Conservation (phyloP, 495 filamentous ascomycete species). For the Penicillium coffeae region DNA sequence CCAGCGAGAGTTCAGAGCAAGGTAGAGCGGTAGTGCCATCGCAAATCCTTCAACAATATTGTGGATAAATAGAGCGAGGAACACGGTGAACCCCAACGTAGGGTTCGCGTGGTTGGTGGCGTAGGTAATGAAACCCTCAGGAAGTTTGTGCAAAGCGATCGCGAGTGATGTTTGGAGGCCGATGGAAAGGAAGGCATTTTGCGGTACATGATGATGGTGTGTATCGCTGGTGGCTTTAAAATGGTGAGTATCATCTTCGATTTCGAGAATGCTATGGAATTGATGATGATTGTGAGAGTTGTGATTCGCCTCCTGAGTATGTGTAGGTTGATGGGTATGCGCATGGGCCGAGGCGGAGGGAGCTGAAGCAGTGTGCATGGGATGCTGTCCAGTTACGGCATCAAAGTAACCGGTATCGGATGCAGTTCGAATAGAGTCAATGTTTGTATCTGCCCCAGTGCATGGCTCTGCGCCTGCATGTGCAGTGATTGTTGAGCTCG, state of each 20-base stretch:
- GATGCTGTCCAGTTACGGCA: slow-evolving; percentile 10
- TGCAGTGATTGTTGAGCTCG: slow-evolving; percentile 14
- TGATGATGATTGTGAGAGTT: slow-evolving; percentile 7
- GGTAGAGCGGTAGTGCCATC: slow-evolving; percentile 85
- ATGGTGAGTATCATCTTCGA: slow-evolving; percentile 17
- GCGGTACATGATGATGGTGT: slow-evolving; percentile 95
- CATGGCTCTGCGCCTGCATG: slow-evolving; percentile 7
- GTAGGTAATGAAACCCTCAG: slow-evolving; percentile 97
- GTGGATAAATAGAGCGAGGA: slow-evolving; percentile 93
- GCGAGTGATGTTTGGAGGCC: slow-evolving; percentile 90
- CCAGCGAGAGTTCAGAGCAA: slow-evolving; percentile 70
- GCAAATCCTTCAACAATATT: slow-evolving; percentile 97
- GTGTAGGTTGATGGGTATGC: slow-evolving; percentile 4
- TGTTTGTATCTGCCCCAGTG: neutral
- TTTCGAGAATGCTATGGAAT: slow-evolving; percentile 3
- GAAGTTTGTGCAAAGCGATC: slow-evolving; percentile 94
- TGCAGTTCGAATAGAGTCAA: slow-evolving; percentile 1
- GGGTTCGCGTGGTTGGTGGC: slow-evolving; percentile 96
- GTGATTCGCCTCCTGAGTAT: slow-evolving; percentile 1
- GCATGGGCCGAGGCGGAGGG: slow-evolving; percentile 14
- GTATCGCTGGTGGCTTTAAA: slow-evolving; percentile 36
- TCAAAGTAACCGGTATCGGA: slow-evolving; percentile 16
- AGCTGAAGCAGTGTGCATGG: slow-evolving; percentile 1
- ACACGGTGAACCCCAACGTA: slow-evolving; percentile 79
- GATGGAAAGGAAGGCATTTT: slow-evolving; percentile 89